Base-by-base conservation (phyloP, 768 basidiomycete species). In the Russula sp. region DNA sequence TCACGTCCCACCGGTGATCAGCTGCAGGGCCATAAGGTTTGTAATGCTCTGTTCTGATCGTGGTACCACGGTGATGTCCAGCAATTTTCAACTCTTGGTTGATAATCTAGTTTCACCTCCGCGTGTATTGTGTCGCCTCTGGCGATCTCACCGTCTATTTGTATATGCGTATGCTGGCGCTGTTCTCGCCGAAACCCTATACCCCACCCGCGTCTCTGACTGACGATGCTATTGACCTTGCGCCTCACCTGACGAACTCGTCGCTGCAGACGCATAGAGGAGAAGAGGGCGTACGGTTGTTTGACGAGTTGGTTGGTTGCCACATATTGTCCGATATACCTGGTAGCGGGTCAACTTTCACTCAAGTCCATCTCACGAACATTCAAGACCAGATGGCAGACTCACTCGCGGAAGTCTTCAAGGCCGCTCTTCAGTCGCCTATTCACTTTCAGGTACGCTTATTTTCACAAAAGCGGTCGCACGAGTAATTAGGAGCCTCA, bases 191-290 rank as follows among this genome's bases (percentile, higher is more conserved):
- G 1, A 77, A 79, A 8, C 83, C 88, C 1, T 98, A 95, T 70
- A 61, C 68, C 0, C 43, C 70, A 0, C 90, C 90, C 1, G 66
- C 50, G 7, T 34, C 13, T 10, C 8, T 20, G 34, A 66, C 67
- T 11, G 68, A 72, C n/a, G 68, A 69, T 22, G 63, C 56, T 1
- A 64, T 83, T 14, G 79, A 90, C 69, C 79, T 98, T 14, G 67
- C 75, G 7, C 81, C 88, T 3, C 95, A 98, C 74, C 77, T 98
- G 20, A 98, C 96, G 48, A 99, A 98, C 70, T 95, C 95, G 0
- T 93, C 88, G 20, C 77, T 97, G 14, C 96, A 97, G 72, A 78
- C 73, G 3, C 78, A 84, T 20, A 74, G 73, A 22, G 84, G 85
- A 2, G 87, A 92, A 66, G 80, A 81, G 49, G 80, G 80, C 43